phyloP scores from a whole-genome alignment of 257 asterid genomes.

The Salvia splendens region DNA sequence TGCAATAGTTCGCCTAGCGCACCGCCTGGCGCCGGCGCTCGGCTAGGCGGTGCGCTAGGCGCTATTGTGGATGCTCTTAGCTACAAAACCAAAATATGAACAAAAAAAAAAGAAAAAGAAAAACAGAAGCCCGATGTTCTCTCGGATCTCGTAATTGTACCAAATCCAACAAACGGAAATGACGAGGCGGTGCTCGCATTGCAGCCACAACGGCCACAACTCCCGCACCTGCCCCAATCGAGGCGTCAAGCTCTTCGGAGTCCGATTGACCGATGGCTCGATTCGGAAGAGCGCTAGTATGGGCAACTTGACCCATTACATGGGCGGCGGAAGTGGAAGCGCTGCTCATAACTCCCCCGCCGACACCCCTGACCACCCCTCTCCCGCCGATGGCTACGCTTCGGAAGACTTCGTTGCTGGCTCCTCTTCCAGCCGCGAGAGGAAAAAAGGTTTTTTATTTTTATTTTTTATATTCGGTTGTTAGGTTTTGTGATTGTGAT shows the following conservation, averaged over 20 bases:
- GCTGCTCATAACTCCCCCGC: slow-evolving; percentile 67
- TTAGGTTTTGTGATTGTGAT: neutral
- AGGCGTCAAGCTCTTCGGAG: slow-evolving; percentile 98
- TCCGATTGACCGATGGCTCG: slow-evolving; percentile 96
- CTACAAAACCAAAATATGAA: too few species aligned
- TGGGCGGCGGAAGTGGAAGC: slow-evolving; percentile 56
- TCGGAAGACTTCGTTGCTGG: slow-evolving; percentile 95
- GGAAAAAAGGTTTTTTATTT: slow-evolving; percentile 74
- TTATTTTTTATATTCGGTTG: neutral
- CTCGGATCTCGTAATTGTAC: slow-evolving; percentile 33
- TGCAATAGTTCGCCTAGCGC: too few species aligned
- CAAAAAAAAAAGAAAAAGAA: too few species aligned
- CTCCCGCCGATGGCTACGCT: slow-evolving; percentile 85
- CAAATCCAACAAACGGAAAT: slow-evolving; percentile 36
- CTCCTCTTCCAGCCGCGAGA: slow-evolving; percentile 84
- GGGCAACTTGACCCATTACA: slow-evolving; percentile 94
- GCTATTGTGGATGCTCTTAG: too few species aligned
- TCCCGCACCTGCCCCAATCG: slow-evolving; percentile 97
- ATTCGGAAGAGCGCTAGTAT: slow-evolving; percentile 98
- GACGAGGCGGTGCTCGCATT: slow-evolving; percentile 99
- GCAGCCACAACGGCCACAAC: slow-evolving; percentile 98
- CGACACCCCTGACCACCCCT: slow-evolving; percentile 85
- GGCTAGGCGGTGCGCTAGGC: too few species aligned
- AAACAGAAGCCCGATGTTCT: neutral
- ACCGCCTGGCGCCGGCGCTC: too few species aligned